Evolutionary conservation across 1,139 yeast species (phyloP).

Genomic region (Candida tunisiensis): DNA sequence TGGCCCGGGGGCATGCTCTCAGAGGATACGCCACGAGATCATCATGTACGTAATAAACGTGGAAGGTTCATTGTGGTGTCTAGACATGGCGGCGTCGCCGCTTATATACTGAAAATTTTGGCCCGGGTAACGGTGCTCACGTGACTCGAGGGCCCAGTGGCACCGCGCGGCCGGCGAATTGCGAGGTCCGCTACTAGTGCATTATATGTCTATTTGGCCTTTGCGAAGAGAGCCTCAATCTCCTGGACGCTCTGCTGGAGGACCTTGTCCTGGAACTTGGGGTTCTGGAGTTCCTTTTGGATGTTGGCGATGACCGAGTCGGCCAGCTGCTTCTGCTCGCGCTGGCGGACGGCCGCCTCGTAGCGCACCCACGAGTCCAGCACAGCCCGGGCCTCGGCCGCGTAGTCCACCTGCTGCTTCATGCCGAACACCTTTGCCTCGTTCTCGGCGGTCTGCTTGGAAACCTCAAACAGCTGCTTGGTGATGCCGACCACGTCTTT

Average conservation of each 20-base stretch:
- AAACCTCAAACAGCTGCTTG: constrained; percentile 77
- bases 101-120: not conserved
- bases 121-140: not conserved
- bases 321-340: constrained; percentile 87
- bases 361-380: constrained; percentile 99
- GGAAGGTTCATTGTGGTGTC: not conserved
- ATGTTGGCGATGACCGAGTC: constrained; percentile 78
- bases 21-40: constrained; percentile 17
- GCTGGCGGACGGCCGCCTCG: constrained; percentile 92
- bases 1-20: constrained; percentile 11
- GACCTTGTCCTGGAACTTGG: constrained; percentile 88
- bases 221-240: constrained; percentile 63
- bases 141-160: too few relatives aligned
- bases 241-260: constrained; percentile 85
- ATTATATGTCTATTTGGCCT: constrained; percentile 9
- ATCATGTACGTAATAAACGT: constrained; percentile 17
- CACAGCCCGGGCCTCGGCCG: constrained; percentile 82
- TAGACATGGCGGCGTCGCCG: too few relatives aligned
- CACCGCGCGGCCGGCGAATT: too few relatives aligned
- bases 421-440: constrained; percentile 90
- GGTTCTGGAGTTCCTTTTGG: constrained; percentile 65
- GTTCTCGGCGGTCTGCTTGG: constrained; percentile 90
- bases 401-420: constrained; percentile 80
- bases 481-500: constrained; percentile 88
- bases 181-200: not conserved